Evolutionary conservation across 148 eudicot species (phyloP), one percentile per base, ranked within the genome.

Genomic region (Rhododendron kiyosumense): DNA sequence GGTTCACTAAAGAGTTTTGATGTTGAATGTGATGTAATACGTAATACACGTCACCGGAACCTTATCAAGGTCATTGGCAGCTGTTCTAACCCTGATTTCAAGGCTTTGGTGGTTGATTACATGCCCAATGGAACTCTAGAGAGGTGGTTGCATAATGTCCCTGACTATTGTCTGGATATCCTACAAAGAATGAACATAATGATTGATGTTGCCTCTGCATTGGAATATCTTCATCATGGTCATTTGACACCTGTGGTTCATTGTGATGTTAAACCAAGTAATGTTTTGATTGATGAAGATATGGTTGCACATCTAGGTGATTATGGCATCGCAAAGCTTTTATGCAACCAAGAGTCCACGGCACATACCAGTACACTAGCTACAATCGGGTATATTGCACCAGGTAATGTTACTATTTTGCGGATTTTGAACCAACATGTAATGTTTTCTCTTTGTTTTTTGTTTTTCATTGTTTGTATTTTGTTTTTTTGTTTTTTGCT

Each of bases 51-150:
- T 49, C 85, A 84, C 41, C 20, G 65, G 52, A 84, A 84, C 75
- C 79, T 84, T 15, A 5, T 48, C 63, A 73, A 73, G 52, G 85
- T 84, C 18, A 84, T 84, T 32, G 41, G 85, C 2, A 41, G 17
- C 15, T 84, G 85, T 26, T 84, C 79, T 32, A 84, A 71, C 65
- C 43, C n/a, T 84, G 85, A 83, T 67, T 83, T 41, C 57, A 83
- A 45, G 54, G 85, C 85, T 7, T 69, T 46, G 38, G 78, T 83
- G 26, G 26, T 69, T 26, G 26, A 83, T 28, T 83, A 43, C 78
- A 69, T 83, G 85, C 85, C 78, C 2, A 43, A 83, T 83, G 85
- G 85, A 28, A 83, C 78, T 45, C 59, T 83, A 5, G 85, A 83
- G n/a, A 69, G 17, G n/a, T 69, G 57, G 78, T 69, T 83, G 78